These are phyloP conservation scores for Stylonectria norvegica DNA, from an alignment of 2,329 filamentous ascomycete genomes.

Conservation along the genomic window DNA sequence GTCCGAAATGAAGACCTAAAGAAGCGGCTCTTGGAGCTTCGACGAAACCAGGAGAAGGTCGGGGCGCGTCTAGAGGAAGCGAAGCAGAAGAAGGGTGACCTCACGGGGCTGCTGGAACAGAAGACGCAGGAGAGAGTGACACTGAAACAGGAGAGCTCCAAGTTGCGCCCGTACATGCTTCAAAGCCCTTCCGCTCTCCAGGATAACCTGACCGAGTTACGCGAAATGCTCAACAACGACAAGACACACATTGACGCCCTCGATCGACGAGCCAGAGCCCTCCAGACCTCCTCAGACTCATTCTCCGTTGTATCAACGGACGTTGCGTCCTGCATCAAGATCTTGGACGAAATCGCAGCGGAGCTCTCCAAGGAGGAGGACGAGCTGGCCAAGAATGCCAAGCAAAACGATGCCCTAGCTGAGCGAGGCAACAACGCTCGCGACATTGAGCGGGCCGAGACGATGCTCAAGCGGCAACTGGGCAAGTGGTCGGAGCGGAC, in stretches of 20 bases:
- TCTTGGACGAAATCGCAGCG: constrained; percentile 81
- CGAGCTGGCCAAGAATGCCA: constrained; percentile 73
- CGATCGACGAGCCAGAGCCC: constrained; percentile 79
- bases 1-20: constrained; percentile 85
- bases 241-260: constrained; percentile 83
- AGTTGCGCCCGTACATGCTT: constrained; percentile 85
- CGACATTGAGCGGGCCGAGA: constrained; percentile 86
- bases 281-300: constrained; percentile 89
- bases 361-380: constrained; percentile 91
- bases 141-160: constrained; percentile 79
- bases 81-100: constrained; percentile 72
- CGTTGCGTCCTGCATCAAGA: constrained; percentile 80
- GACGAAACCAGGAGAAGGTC: constrained; percentile 77
- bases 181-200: constrained; percentile 85
- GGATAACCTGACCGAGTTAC: constrained; percentile 75
- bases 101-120: constrained; percentile 69
- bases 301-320: constrained; percentile 82
- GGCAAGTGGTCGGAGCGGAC: constrained; percentile 84
- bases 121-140: constrained; percentile 67
- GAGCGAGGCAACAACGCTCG: constrained; percentile 86
- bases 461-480: constrained; percentile 77
- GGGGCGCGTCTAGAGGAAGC: constrained; percentile 78
- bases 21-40: constrained; percentile 73
- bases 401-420: constrained; percentile 81
- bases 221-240: constrained; percentile 71